Percentiles rank a stretch among this genome's conserved stretches.
Conservation (phyloP, 148 eudicot species). For the Chenopodium quinoa region DNA sequence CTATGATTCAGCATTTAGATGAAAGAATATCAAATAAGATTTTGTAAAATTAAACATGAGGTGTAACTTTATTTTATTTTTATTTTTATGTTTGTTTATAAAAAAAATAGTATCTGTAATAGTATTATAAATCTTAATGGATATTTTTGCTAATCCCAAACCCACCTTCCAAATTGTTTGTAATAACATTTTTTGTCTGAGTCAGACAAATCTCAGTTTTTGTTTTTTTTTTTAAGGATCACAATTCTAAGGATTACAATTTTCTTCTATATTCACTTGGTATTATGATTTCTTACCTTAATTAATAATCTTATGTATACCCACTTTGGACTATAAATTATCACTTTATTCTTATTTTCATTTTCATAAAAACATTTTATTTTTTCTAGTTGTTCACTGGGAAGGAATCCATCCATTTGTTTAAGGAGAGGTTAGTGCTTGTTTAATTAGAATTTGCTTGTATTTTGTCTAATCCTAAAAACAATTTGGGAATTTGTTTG, state of each 20-base stretch:
- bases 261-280: not conserved
- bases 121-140: not conserved
- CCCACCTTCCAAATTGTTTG: not conserved
- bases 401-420: not conserved
- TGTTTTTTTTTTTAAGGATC: too few species aligned
- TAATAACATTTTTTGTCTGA: too few species aligned
- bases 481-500: too few species aligned
- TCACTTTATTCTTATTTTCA: not conserved
- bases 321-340: not conserved
- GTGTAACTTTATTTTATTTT: not conserved
- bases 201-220: too few species aligned
- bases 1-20: not conserved
- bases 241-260: too few species aligned
- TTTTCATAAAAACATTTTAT: not conserved
- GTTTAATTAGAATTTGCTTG: too few species aligned
- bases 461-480: too few species aligned
- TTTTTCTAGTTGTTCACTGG: not conserved
- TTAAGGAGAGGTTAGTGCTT: conserved; percentile 9
- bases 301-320: not conserved
- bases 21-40: not conserved
- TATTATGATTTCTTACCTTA: conserved; percentile 11
- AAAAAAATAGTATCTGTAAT: too few species aligned
- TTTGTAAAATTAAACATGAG: not conserved
- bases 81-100: too few species aligned
- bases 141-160: not conserved